Base-by-base conservation (phyloP, 306 rosid species). In the Corylus americana region DNA sequence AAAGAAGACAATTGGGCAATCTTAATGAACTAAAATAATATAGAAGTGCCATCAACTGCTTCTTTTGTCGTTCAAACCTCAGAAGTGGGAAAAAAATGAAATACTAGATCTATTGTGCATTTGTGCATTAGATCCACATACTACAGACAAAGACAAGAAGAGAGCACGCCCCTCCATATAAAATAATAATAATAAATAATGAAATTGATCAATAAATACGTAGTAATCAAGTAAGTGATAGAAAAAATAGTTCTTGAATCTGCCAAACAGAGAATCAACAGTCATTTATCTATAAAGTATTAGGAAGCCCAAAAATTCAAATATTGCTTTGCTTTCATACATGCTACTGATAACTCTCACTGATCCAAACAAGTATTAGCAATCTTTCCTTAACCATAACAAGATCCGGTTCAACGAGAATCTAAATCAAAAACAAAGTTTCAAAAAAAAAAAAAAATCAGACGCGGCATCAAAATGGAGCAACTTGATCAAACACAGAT, bases 401-500 rank as follows among this genome's bases (percentile, higher is more conserved):
- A 77, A 77, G 79, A 79, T 78, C 77, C 54, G 80, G 83, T 86
- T 79, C 39, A 64, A 66, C 50, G 11, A 74, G 25, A 77, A 75
- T 62, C 83, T 22, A 55, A 67, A 67, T 5, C 27, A 78, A 67
- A 73, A 61, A 71, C 4, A 57, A 17, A 55, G 39, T 59, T 61
- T 76, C 20, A 25, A 25, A 35, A 74, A 57, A 31, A 66, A 47
- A 35, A 74, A 57, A 31, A 66, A 47, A 58, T 45, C 59, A 70
- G 44, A 84, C 63, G 39, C 73, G 37, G 27, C 62, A 8, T 20
- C 13, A 4, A 75, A 80, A 29, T 57, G 63, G 71, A 73, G 76
- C 80, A 75, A 35, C 8, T n/a, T 6, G 85, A 83, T 81, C 86
- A 7, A 68, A 63, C 42, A 39, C 55, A 83, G 86, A 84, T 81